Percentiles rank a stretch among this genome's conserved stretches.
Conservation (phyloP, 2,329 filamentous ascomycete species). For the Alternaria ethzedia region DNA sequence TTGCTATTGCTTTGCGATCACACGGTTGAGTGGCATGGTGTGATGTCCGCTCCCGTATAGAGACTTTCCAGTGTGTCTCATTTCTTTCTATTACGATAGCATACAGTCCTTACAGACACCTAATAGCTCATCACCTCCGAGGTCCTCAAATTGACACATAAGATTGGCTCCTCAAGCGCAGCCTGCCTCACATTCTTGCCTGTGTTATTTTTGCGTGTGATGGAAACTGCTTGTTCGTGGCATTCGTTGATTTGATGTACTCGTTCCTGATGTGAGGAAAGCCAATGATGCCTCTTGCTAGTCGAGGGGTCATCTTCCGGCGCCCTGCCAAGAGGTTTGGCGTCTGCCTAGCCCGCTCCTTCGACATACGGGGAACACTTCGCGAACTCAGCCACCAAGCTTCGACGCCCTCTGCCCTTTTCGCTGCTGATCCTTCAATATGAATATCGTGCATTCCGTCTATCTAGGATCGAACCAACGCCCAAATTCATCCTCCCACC, state of each 20-base stretch:
- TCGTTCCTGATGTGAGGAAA: not conserved
- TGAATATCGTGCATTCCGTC: not conserved
- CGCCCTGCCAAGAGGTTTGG: not conserved
- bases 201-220: not conserved
- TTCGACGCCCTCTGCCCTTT: not conserved
- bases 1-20: not conserved
- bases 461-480: not conserved
- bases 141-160: constrained; percentile 4
- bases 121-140: not conserved
- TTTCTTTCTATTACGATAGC: not conserved
- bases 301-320: not conserved
- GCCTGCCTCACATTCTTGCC: not conserved
- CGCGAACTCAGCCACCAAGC: not conserved
- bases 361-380: not conserved
- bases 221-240: not conserved
- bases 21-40: constrained; percentile 4
- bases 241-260: not conserved
- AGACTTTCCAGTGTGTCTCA: not conserved
- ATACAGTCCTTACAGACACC: constrained; percentile 5
- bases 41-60: constrained; percentile 2
- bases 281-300: not conserved
- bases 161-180: not conserved
- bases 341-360: not conserved
- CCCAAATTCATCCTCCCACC: not conserved
- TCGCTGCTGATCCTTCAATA: not conserved